These are phyloP conservation scores for Pelargonium myrrhifolium DNA, from an alignment of 441 rosid species.

Conservation along the genomic window DNA sequence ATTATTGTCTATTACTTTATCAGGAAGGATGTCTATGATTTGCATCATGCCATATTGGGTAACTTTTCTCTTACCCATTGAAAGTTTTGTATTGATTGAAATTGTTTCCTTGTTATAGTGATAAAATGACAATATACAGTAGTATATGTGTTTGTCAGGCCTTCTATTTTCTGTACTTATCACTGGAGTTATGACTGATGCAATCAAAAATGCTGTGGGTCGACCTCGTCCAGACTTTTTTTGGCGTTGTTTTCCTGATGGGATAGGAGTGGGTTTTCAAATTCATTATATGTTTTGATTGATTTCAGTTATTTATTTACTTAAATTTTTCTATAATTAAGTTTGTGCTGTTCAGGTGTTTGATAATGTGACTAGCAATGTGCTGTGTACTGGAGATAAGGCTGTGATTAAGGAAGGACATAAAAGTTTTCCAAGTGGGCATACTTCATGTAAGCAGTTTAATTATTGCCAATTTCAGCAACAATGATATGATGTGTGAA, in stretches of 20 bases:
- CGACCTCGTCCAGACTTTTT: conserved; percentile 95
- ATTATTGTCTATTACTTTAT: conserved; percentile 49
- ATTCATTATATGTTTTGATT: neutral
- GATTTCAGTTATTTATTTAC: neutral
- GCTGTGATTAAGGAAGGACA: conserved; percentile 67
- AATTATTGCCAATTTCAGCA: neutral
- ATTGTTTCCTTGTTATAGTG: neutral
- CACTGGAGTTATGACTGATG: conserved; percentile 69
- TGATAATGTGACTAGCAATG: conserved; percentile 32
- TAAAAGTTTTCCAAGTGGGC: conserved; percentile 94
- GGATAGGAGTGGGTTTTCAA: conserved; percentile 52
- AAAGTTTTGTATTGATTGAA: neutral
- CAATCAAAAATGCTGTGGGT: conserved; percentile 78
- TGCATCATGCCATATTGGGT: conserved; percentile 81
- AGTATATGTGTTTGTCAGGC: conserved; percentile 32
- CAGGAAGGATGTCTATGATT: conserved; percentile 78
- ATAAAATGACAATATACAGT: neutral
- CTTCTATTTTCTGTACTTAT: conserved; percentile 59
- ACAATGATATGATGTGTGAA: neutral
- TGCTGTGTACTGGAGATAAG: conserved; percentile 59
- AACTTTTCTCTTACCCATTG: neutral
- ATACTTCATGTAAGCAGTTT: conserved; percentile 61
- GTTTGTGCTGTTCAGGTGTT: conserved; percentile 40
- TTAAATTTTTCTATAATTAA: conserved; percentile 30
- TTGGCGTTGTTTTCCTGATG: conserved; percentile 97